Base-by-base conservation (phyloP, 805 yeast genomes). In the Vanderwaltozyma polyspora region DNA sequence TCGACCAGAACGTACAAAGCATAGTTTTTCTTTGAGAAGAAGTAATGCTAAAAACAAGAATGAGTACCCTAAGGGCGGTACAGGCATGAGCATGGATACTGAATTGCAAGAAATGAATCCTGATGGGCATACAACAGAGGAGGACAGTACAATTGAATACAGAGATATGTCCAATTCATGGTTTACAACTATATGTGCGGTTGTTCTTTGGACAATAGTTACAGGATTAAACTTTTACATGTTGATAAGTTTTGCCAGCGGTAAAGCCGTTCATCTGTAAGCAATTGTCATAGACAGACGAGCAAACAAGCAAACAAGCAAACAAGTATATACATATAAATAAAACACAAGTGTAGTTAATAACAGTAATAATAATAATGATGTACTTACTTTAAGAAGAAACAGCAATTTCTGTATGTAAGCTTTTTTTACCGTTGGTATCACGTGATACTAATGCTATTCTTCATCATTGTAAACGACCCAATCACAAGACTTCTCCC, bases 181-280 rank as follows among this genome's bases (percentile, higher is more conserved):
- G 57, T 34, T 72, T 11, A 68, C 76, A 29, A 72, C 75, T 1
- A 37, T 65, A 0, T 34, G 69, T 1, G 82, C 81, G 0, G 52
- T 73, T 1, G 16, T 64, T 1, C 70, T 86, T 5, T 86, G 95
- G 91, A 41, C 72, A 1, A 68, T 78, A 33, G 73, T 87, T 22
- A 62, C 80, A 1, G 67, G 67, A 12, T 64, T 85, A 45, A 87
- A 87, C 52, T 67, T 80, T 33, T 86, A 79, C 50, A 53, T 74
- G 42, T 47, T 74, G 30, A 58, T 68, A 14, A 64, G 70, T 37
- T 62, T 73, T 26, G 66, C 73, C 5, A 43, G 56, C 19, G 73
- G 74, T 11, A 57, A 66, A 42, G 67, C 62, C 26, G 63, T 62
- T 9, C 57, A 56, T 29, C 45, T 62, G 24, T 60, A 46, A 37